phyloP scores from a whole-genome alignment of 148 eudicot genomes.

The Euryodendron excelsum region DNA sequence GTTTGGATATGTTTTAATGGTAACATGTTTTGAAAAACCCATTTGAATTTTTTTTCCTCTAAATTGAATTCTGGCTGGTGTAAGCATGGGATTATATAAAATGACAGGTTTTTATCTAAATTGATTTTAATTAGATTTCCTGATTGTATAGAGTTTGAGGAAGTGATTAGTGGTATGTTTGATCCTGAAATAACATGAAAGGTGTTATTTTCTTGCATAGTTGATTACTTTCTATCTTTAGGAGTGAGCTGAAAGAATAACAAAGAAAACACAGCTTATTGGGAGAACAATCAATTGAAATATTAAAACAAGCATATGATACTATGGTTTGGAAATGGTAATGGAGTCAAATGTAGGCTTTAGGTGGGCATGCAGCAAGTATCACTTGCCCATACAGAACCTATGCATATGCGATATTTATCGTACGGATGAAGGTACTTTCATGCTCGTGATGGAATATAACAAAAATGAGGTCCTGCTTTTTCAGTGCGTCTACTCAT shows the following conservation, averaged over 20 bases:
- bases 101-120: too few species aligned
- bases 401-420: conserved; percentile 10
- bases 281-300: not conserved
- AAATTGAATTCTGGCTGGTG: too few species aligned
- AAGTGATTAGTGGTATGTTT: too few species aligned
- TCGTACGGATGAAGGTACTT: not conserved
- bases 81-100: too few species aligned
- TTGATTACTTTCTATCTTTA: not conserved
- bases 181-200: not conserved
- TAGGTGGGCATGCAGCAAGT: conserved; percentile 48
- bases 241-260: not conserved
- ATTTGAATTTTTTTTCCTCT: not conserved
- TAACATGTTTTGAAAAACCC: too few species aligned
- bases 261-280: not conserved
- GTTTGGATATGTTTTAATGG: not conserved
- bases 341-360: conserved; percentile 34
- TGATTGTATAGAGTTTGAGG: not conserved
- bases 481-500: not conserved
- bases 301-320: not conserved
- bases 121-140: not conserved
- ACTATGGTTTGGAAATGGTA: not conserved
- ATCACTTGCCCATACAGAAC: conserved; percentile 14
- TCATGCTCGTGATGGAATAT: not conserved
- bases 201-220: not conserved
- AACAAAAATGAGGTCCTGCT: not conserved